A percentile compares a stretch with the other conserved stretches of the same genome.
Conservation (phyloP, 495 filamentous ascomycete species). For the Penicillium chermesinum region DNA sequence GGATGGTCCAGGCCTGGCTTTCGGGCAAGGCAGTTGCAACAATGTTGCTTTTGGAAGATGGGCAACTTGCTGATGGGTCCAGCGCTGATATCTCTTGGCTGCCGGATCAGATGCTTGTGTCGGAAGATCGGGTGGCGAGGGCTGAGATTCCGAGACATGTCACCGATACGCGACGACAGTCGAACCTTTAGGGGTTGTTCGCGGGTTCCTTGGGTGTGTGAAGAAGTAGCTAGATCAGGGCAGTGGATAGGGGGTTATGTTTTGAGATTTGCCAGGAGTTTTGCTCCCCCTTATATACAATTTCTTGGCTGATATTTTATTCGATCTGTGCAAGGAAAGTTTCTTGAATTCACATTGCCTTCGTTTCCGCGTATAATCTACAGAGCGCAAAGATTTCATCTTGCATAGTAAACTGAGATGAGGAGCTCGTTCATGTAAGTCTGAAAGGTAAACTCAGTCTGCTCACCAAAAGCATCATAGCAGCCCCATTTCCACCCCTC, state of each 20-base stretch:
- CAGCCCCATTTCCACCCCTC: constrained; percentile 27
- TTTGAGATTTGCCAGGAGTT: no score
- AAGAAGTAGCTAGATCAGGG: no score
- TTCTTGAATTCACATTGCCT: no score
- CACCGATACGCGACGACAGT: constrained; percentile 1
- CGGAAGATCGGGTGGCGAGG: constrained; percentile 29
- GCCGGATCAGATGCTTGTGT: constrained; percentile 44
- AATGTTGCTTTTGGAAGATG: constrained; percentile 50
- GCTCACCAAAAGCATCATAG: constrained; percentile 7
- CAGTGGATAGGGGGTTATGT: no score
- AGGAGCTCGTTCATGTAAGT: no score
- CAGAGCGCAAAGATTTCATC: no score
- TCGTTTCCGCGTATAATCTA: no score
- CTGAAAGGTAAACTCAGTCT: no score
- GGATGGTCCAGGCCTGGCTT: constrained; percentile 73
- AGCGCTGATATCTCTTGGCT: constrained; percentile 28
- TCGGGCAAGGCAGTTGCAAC: constrained; percentile 61
- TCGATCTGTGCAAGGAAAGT: no score
- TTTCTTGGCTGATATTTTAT: no score
- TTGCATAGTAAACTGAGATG: no score
- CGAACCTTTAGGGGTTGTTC: constrained; percentile 7
- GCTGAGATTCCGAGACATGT: constrained; percentile 19
- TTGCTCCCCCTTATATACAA: no score
- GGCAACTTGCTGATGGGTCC: constrained; percentile 16
- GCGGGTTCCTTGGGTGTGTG: neutral